phyloP scores from a whole-genome alignment of 2,329 filamentous ascomycete genomes.

The Aspergillus sp. region DNA sequence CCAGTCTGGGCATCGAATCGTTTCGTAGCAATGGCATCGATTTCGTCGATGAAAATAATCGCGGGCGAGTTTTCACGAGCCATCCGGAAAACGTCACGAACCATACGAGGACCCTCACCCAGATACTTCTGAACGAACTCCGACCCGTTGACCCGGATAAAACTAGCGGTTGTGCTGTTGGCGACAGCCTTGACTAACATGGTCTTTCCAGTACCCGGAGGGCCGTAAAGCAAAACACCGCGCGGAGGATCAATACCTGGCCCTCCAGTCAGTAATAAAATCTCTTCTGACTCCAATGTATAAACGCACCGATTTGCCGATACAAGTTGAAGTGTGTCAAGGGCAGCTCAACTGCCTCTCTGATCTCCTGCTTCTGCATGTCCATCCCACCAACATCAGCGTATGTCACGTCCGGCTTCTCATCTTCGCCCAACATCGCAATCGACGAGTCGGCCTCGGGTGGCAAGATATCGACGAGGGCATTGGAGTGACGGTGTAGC shows the following conservation, averaged over 20 bases:
- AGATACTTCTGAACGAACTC: slow-evolving; percentile 99
- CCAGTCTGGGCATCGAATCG: slow-evolving; percentile 98
- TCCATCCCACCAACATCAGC: slow-evolving; percentile 95
- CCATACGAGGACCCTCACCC: slow-evolving; percentile 96
- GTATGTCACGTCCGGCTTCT: slow-evolving; percentile 98
- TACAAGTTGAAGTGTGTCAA: slow-evolving; percentile 97
- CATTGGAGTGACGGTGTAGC: slow-evolving; percentile 95
- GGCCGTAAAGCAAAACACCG: slow-evolving; percentile 91
- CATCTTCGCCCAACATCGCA: slow-evolving; percentile 90
- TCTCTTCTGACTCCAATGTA: neutral
- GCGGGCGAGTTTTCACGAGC: slow-evolving; percentile 94
- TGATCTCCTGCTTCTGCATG: slow-evolving; percentile 99
- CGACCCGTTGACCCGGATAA: slow-evolving; percentile 95
- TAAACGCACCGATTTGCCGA: slow-evolving; percentile 73
- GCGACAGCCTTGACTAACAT: slow-evolving; percentile 98
- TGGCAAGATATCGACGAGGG: slow-evolving; percentile 95
- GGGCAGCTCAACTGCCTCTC: slow-evolving; percentile 93
- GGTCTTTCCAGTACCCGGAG: slow-evolving; percentile 91
- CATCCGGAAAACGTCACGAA: slow-evolving; percentile 98
- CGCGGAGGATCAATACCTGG: slow-evolving; percentile 82
- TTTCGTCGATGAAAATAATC: slow-evolving; percentile 99
- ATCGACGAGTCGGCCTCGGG: slow-evolving; percentile 98
- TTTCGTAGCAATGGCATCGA: slow-evolving; percentile 97
- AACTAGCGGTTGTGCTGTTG: slow-evolving; percentile 95
- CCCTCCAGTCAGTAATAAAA: slow-evolving; percentile 13